Percentiles rank a stretch among this genome's conserved stretches.
These are phyloP conservation scores for Fallopia convolvulus DNA, from an alignment of 148 eudicot genomes.

Conservation along the genomic window DNA sequence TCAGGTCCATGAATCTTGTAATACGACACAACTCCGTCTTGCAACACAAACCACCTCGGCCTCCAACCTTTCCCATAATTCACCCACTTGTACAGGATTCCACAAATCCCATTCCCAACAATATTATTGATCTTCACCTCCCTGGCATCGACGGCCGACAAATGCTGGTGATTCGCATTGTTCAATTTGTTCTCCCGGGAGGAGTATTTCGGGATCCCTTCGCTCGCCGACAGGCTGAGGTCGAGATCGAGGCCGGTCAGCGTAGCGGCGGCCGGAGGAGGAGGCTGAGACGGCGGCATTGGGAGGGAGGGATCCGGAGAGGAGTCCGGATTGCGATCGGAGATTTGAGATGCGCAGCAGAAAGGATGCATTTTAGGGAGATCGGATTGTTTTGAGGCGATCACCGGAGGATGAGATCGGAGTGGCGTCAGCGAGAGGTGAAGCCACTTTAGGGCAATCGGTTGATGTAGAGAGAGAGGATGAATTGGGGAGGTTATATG, in stretches of 20 bases:
- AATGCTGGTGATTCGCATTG: neutral
- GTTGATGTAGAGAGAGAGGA: neutral
- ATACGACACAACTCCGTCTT: constrained; percentile 78
- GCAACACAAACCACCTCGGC: constrained; percentile 79
- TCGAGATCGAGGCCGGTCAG: neutral
- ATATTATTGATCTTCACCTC: constrained; percentile 42
- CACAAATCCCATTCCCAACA: constrained; percentile 62
- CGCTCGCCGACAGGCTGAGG: neutral
- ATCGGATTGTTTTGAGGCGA: neutral
- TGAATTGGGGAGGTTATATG: neutral
- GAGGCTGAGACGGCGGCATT: neutral
- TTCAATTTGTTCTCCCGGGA: neutral
- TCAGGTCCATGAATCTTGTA: constrained; percentile 80
- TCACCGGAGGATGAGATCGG: constrained; percentile 1
- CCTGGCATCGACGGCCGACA: constrained; percentile 11
- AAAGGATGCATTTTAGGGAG: neutral
- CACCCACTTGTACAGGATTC: constrained; percentile 78
- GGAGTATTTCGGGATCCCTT: constrained; percentile 9
- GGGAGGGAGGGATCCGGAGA: neutral
- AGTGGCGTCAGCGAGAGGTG: neutral
- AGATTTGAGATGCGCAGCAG: constrained; percentile 1
- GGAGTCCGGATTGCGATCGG: neutral
- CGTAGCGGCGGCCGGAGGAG: neutral
- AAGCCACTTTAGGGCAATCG: neutral
- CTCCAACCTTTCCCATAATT: constrained; percentile 92